Evolutionary conservation across 1,284 basidiomycete genomes (phyloP).

Genomic region (Chalciporus piperatoides): DNA sequence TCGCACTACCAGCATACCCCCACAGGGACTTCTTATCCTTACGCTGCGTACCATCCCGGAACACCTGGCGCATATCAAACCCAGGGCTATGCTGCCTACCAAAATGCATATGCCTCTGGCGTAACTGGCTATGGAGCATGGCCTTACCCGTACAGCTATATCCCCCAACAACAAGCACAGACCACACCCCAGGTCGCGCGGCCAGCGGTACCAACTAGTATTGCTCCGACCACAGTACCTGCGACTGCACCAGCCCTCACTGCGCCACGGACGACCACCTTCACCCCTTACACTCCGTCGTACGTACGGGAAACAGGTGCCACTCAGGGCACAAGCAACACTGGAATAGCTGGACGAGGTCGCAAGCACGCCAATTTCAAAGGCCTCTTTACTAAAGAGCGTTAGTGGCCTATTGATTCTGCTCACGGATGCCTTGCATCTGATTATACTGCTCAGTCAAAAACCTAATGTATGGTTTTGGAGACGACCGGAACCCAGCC

Average conservation of each 20-base stretch:
- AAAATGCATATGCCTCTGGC: conserved; percentile 39
- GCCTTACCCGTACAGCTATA: conserved; percentile 57
- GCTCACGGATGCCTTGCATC: conserved; percentile 2
- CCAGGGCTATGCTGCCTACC: conserved; percentile 45
- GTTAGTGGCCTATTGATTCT: conserved; percentile 42
- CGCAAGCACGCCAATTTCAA: conserved; percentile 63
- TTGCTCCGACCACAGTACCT: conserved; percentile 21
- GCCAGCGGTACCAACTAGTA: conserved; percentile 34
- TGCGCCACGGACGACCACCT: conserved; percentile 34
- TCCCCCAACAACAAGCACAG: conserved; percentile 41
- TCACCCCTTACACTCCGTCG: conserved; percentile 52
- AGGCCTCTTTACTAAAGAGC: conserved; percentile 74
- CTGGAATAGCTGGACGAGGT: conserved; percentile 42
- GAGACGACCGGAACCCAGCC: conserved; percentile 84
- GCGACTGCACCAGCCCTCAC: conserved; percentile 17
- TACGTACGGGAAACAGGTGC: conserved; percentile 51
- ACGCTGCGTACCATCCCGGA: conserved; percentile 46
- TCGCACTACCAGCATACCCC: conserved; percentile 37
- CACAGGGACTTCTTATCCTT: conserved; percentile 50
- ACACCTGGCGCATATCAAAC: conserved; percentile 35
- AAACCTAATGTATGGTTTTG: conserved; percentile 93
- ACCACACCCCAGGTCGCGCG: conserved; percentile 34
- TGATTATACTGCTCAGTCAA: conserved; percentile 53
- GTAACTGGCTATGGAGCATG: conserved; percentile 53
- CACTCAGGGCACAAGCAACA: conserved; percentile 32